Percentiles rank a stretch among this genome's conserved stretches.
phyloP scores from a whole-genome alignment of 140 eudicot species.

The Cichorium intybus region DNA sequence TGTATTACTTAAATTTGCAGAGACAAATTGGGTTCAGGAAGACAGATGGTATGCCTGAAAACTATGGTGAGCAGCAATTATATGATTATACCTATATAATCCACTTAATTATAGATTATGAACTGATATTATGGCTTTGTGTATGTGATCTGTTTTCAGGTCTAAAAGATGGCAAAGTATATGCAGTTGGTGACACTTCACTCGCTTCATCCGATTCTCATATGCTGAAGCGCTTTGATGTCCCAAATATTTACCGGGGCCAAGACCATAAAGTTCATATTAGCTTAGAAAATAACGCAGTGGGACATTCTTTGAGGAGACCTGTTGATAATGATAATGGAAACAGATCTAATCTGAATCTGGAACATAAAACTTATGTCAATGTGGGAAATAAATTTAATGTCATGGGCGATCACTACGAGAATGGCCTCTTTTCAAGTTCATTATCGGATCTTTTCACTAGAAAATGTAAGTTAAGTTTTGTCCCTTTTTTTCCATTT shows the following conservation, averaged over 20 bases:
- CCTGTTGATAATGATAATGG: conserved; percentile 41
- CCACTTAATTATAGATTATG: no score
- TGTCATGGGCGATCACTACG: conserved; percentile 52
- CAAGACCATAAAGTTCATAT: conserved; percentile 42
- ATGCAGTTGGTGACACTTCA: conserved; percentile 41
- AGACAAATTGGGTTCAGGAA: conserved; percentile 70
- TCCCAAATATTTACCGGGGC: conserved; percentile 37
- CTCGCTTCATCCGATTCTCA: conserved; percentile 47
- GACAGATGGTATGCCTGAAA: conserved; percentile 48
- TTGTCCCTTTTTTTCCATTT: not conserved
- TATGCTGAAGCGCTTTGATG: conserved; percentile 39
- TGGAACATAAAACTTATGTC: conserved; percentile 34
- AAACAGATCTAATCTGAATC: conserved; percentile 30
- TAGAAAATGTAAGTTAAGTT: conserved; percentile 50
- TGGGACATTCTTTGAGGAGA: conserved; percentile 49
- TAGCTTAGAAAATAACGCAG: conserved; percentile 41
- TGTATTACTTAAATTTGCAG: conserved; percentile 42
- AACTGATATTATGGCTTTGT: not conserved
- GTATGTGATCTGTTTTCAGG: conserved; percentile 32
- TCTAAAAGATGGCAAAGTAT: conserved; percentile 37
- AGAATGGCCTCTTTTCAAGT: conserved; percentile 87
- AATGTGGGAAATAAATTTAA: conserved; percentile 42
- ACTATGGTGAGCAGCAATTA: conserved; percentile 41
- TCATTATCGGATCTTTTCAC: conserved; percentile 75
- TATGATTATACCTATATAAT: not conserved